Evolutionary conservation across 148 eudicot species (phyloP).

Genomic region (Diospyros lotus): DNA sequence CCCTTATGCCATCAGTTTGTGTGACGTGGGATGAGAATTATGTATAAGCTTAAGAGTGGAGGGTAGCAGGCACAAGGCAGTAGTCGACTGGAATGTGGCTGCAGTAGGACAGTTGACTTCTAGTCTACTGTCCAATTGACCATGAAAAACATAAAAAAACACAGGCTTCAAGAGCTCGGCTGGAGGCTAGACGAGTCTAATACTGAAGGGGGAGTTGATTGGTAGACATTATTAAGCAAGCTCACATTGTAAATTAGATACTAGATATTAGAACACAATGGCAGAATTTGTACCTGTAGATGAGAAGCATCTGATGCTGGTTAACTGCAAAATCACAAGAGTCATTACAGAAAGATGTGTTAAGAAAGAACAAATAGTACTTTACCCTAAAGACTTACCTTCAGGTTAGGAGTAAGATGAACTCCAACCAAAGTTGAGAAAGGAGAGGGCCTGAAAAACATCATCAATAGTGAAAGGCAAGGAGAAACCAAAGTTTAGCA

Average conservation of each 20-base stretch:
- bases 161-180: too few species aligned
- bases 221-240: background rate
- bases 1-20: too few species aligned
- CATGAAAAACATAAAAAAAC: too few species aligned
- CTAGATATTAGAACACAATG: background rate
- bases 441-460: conserved; percentile 47
- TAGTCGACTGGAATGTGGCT: too few species aligned
- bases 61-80: too few species aligned
- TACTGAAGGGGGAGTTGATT: too few species aligned
- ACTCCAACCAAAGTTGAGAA: conserved; percentile 28
- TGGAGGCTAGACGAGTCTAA: too few species aligned
- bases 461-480: conserved; percentile 17
- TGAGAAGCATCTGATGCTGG: conserved; percentile 45
- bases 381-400: conserved; percentile 43
- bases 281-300: conserved; percentile 47
- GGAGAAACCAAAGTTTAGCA: conserved; percentile 13
- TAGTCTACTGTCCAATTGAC: too few species aligned
- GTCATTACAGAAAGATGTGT: conserved; percentile 5
- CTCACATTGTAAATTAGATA: background rate
- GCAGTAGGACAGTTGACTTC: too few species aligned
- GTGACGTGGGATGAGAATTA: too few species aligned
- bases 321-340: conserved; percentile 39
- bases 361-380: conserved; percentile 5
- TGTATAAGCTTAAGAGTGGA: too few species aligned
- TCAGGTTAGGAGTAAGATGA: conserved; percentile 31